Base-by-base conservation (phyloP, 768 basidiomycete genomes). In the Rhizopogon vulgaris region DNA sequence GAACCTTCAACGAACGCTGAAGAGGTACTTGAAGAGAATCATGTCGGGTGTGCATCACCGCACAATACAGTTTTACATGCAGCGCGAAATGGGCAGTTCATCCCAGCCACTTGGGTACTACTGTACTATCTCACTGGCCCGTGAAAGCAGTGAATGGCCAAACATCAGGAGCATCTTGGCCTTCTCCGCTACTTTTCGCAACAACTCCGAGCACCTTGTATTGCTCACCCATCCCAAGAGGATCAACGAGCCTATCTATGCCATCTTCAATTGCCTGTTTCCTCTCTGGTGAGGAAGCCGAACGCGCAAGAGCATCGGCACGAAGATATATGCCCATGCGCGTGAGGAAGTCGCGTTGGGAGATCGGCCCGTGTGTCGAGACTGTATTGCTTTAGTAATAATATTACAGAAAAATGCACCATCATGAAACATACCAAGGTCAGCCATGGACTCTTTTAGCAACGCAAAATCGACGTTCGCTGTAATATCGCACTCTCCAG, bases 401-500 rank as follows among this genome's bases (percentile, higher is more conserved):
- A 22, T 22, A 22, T 22, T 5, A 1, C 9, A 32, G 5, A 51
- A 28, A 38, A 24, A 2, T 10, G 51, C 7, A 30, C 10, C 41
- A 25, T 14, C 14, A 28, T 30, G 15, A 32, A 18, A 65, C 79
- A 25, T 53, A 89, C 90, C 87, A 3, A 81, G 69, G 49, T 79
- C 82, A 1, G 66, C 64, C 56, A 93, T 73, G 0, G 90, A 84
- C 69, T 96, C 92, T 62, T 78, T 77, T 41, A 98, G 74, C 64
- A 89, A 90, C 0, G 84, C 80, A 69, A 98, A 98, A 69, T 99
- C 94, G 43, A 99, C 95, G 62, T 98, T 96, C n/a, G 88, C 85
- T 0, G 96, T 99, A 42, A 98, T 70, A 67, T 99, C 96, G 38
- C 89, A 87, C 38, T 88, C 78, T 15, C 96, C 96, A 0, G 94